Base-by-base conservation (phyloP, 2,329 filamentous ascomycete species). In the Alternaria atra region DNA sequence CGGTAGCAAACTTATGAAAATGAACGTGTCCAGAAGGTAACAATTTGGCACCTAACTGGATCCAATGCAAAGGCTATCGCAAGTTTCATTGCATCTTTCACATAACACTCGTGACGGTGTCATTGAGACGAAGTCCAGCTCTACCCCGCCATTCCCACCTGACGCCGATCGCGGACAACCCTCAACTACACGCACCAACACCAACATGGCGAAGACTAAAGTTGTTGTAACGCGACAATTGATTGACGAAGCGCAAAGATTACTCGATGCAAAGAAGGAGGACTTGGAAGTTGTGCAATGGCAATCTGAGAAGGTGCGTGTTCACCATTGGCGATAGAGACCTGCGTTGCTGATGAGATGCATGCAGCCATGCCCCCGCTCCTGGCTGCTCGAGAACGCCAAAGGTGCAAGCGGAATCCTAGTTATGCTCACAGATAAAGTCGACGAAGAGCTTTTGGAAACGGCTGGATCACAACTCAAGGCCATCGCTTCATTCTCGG, bases 181-280 rank as follows among this genome's bases (percentile, higher is more conserved):
- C 60, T 20, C 53, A 43, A 39, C 55, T 58, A 27, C 48, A 44
- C 42, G 44, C 56, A 58, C 55, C 30, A 58, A 47, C 53, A 56
- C 46, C 58, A 66, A 54, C 25, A 75, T 74, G 72, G 44, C 67
- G 13, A 67, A 65, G 40, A 52, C 48, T 5, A 75, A 75, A 44
- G 72, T 76, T 12, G 64, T 76, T 5, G 68, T 76, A 12, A 76
- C 73, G 10, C 72, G 73, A 4, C 56, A 71, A 23, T 54, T 76
- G 8, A 67, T 68, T 17, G 64, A 68, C 0, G 61, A 65, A 48
- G 72, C 71, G 2, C 73, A 75, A 44, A 47, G 20, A 5, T 27
- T 74, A 0, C 56, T 76, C 0, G 65, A 74, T 52, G 64, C 52
- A 7, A 65, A 61, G 8, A 57, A 65, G 3, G 47, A 57, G 9